Base-by-base conservation (phyloP, 345 rosid genomes). In the Pistacia atlantica region DNA sequence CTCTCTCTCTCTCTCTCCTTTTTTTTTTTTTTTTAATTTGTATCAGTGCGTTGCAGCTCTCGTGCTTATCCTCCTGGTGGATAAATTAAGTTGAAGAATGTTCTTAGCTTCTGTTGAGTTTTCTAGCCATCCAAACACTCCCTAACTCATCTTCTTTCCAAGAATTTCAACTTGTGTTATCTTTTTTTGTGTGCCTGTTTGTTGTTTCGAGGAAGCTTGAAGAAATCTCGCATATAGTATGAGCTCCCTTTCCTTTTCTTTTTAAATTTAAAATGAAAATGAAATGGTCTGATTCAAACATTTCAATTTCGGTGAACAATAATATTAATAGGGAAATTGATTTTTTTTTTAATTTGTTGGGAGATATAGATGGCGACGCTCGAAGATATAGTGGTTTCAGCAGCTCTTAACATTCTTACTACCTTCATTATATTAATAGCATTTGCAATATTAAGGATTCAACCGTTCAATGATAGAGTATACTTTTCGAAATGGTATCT, bases 401-500 rank as follows among this genome's bases (percentile, higher is more conserved):
- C n/a, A n/a, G n/a, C n/a, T n/a, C n/a, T n/a, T n/a, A n/a, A n/a
- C n/a, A n/a, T 96, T 66, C 82, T 91, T 12, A 80, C 87, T 78
- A 95, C 98, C 14, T 67, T 96, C 48, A 71, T 91, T 51, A 93
- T 96, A 86, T 81, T 96, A 58, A 1, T 93, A 66, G 91, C 90
- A 10, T 96, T 96, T 69, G 99, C 99, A 6, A 31, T 93, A 4
- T 74, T 93, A 58, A 88, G 98, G 83, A 86, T 96, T 66, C 99
- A 96, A 77, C 97, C 99, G 49, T 85, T 93, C 86, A 96, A 96
- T 65, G 99, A 96, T 65, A 85, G 99, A 78, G 96, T 95, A 51
- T 95, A 95, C 83, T 95, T 95, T 75, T 89, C 99, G 0, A 95
- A 95, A 88, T 95, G 99, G 99, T 95, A 95, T 75, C 92, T 95